Evolutionary conservation across 768 basidiomycete species (phyloP).

Genomic region (Hygrophorus pudorinus): DNA sequence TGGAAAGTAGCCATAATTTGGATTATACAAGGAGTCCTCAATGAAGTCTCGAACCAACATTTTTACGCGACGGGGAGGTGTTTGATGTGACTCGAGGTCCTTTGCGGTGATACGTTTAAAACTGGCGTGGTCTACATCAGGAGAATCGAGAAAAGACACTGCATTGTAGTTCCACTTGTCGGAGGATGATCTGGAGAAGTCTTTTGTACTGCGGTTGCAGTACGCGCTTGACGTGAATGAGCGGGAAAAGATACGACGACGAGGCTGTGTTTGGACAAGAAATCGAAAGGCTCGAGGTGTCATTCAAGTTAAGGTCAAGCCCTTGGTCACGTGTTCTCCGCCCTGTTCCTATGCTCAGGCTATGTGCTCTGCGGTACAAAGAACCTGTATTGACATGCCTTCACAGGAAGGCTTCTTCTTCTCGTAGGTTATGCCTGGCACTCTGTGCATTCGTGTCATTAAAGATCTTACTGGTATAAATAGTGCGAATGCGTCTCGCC

Average conservation of each 20-base stretch:
- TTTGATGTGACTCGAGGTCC: conserved; percentile 41
- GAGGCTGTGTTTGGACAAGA: not conserved
- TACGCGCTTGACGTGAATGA: not conserved
- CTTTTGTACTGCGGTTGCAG: conserved; percentile 10
- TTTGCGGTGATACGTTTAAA: conserved; percentile 59
- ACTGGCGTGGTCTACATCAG: conserved; percentile 30
- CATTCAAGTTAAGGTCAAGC: too few species aligned
- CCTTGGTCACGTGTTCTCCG: not conserved
- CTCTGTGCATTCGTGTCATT: not conserved
- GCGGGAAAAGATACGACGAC: conserved; percentile 16
- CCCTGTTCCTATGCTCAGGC: not conserved
- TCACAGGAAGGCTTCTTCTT: too few species aligned
- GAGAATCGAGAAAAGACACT: conserved; percentile 45
- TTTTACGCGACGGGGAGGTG: conserved; percentile 73
- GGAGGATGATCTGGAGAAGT: conserved; percentile 19
- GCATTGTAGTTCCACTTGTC: conserved; percentile 79
- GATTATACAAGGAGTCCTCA: conserved; percentile 95
- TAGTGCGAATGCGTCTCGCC: not conserved
- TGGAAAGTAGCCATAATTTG: conserved; percentile 94
- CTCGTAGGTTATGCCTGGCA: not conserved
- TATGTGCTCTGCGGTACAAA: not conserved
- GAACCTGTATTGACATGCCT: too few species aligned
- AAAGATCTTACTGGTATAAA: not conserved
- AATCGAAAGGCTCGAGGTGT: too few species aligned
- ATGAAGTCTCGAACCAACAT: conserved; percentile 97